Evolutionary conservation across 2,329 filamentous ascomycete genomes (phyloP).

Genomic region (Erysiphe pulchra): DNA sequence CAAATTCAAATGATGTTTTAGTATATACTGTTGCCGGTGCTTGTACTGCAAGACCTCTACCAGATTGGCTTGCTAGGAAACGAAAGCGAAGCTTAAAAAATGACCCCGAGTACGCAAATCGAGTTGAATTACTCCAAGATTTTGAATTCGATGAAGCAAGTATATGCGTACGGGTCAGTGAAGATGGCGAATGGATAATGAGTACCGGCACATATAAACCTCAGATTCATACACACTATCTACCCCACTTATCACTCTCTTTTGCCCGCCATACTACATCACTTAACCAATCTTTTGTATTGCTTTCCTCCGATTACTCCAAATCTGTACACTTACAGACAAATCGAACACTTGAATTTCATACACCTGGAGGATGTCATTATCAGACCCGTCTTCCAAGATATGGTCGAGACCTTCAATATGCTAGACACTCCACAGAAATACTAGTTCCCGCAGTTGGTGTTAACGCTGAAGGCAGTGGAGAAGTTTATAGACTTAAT

Average conservation of each 20-base stretch:
- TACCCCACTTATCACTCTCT: conserved; percentile 80
- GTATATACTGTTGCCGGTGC: conserved; percentile 92
- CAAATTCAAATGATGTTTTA: conserved; percentile 56
- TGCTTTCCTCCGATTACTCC: conserved; percentile 74
- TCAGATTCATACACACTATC: conserved; percentile 86
- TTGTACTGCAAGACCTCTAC: conserved; percentile 62
- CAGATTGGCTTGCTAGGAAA: conserved; percentile 82
- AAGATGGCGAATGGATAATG: conserved; percentile 95
- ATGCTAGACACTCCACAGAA: conserved; percentile 61
- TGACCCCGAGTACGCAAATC: conserved; percentile 76
- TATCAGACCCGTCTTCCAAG: conserved; percentile 73
- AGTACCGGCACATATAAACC: conserved; percentile 58
- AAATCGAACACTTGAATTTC: conserved; percentile 78
- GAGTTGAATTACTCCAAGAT: conserved; percentile 84
- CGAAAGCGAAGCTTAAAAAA: conserved; percentile 80
- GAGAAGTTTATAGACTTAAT: conserved; percentile 83
- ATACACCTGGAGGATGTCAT: conserved; percentile 69
- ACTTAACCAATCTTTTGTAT: conserved; percentile 71
- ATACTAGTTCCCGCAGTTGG: conserved; percentile 72
- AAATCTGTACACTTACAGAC: conserved; percentile 87
- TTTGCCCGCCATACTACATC: conserved; percentile 79
- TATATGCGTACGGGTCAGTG: conserved; percentile 66
- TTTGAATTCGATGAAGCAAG: conserved; percentile 96
- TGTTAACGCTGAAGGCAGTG: conserved; percentile 59
- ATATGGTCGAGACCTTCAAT: conserved; percentile 75